These are phyloP conservation scores for Solanum virginianum DNA, from an alignment of 257 asterid species.

Conservation along the genomic window DNA sequence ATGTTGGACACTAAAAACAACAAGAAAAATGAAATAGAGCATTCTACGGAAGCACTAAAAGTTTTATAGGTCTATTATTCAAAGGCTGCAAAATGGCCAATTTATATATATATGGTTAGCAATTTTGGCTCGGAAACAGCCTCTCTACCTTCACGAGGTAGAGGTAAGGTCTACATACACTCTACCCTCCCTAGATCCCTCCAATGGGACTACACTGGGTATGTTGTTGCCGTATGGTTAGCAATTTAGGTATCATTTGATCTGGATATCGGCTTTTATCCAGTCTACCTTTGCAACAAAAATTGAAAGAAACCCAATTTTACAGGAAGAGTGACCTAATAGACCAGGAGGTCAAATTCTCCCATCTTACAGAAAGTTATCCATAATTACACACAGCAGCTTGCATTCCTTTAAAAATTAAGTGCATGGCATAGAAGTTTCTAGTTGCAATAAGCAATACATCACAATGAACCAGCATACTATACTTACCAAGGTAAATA, in stretches of 20 bases:
- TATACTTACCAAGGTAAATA: constrained; percentile 78
- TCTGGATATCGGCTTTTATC: background rate
- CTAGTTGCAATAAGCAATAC: background rate
- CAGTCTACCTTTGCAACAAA: background rate
- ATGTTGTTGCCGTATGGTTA: background rate
- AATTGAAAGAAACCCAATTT: background rate
- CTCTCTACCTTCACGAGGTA: background rate
- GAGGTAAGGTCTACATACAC: background rate
- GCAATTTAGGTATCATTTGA: background rate
- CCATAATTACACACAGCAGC: background rate
- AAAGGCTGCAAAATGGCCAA: background rate
- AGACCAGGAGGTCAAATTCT: background rate
- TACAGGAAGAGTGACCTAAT: background rate
- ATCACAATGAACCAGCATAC: background rate
- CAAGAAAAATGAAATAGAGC: background rate
- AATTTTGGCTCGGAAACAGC: background rate
- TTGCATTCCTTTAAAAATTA: background rate
- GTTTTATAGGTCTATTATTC: background rate
- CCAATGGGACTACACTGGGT: background rate
- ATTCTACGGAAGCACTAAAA: background rate
- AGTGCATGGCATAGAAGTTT: background rate
- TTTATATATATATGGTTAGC: background rate
- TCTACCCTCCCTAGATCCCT: background rate
- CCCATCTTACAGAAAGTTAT: background rate
- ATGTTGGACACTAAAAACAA: background rate